Base-by-base conservation (phyloP, 2,329 filamentous ascomycete genomes). In the Neofusicoccum ribis region DNA sequence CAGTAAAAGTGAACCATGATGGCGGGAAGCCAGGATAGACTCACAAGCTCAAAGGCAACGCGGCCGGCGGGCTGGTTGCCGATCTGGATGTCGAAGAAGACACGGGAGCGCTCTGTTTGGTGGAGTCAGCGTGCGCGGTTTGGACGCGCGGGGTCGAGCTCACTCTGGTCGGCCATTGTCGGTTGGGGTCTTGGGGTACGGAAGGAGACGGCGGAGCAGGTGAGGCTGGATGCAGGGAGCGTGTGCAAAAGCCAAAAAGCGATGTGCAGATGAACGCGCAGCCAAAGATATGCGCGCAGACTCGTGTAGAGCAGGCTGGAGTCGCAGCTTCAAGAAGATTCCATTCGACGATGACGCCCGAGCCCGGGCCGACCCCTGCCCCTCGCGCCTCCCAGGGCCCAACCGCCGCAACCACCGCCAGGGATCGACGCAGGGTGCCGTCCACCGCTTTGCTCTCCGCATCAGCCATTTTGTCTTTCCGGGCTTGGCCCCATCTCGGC, bases 71-170 rank as follows among this genome's bases (percentile, higher is more conserved):
- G 82, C 72, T 88, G 85, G 66, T 87, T 86, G 75, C 91, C 93
- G 75, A 98, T 90, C 68, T 88, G 84, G 76, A 99, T 89, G 82
- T 98, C 93, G 79, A 99, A 97, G 84, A 90, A 99, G 81, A 97
- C 93, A 72, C 91, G 89, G 76, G 88, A 87, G 74, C 91, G 90
- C 77, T 84, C 83, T 83, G 76, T 15, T 47, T 47, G 12, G 11
- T 11, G 27, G 31, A 20, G 49, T 64, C n/a, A 64, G 61, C 49
- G 14, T n/a, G n/a, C 36, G 41, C 20, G 12, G 9, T 11, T 8
- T 12, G 37, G 39, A 36, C 7, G 39, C 27, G 43, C 56, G 56
- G 56, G 56, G 56, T 49, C 5, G 15, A 36, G 17, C 61, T 36
- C 44, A 64, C 61, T 64, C 44, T 64, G 61, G 17, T 64, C 61